These are phyloP conservation scores for Quercus cerris DNA, from an alignment of 306 rosid genomes.

Conservation along the genomic window DNA sequence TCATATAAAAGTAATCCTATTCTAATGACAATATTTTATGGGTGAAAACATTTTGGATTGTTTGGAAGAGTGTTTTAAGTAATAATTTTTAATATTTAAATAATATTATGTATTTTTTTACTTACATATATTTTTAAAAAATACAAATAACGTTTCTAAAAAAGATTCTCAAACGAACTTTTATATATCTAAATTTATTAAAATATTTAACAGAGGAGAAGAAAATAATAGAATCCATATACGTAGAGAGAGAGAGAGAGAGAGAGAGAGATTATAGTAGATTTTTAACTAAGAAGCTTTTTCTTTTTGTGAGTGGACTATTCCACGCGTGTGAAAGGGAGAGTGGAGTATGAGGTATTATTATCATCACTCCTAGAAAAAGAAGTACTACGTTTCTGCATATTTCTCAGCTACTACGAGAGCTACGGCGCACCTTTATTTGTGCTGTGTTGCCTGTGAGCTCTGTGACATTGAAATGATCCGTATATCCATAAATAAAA, in stretches of 20 bases:
- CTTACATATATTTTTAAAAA: accelerated
- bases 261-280: no score
- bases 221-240: no score
- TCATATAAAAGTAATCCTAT: no score
- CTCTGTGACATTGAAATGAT: neutral
- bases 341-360: neutral
- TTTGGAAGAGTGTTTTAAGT: accelerated
- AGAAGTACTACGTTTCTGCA: neutral
- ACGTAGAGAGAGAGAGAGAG: no score
- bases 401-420: neutral
- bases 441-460: neutral
- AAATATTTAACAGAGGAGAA: no score
- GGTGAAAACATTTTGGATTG: accelerated
- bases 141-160: no score
- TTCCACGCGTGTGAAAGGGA: neutral
- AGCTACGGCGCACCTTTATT: neutral
- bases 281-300: no score
- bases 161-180: accelerated
- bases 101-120: no score
- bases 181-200: no score
- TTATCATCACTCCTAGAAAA: neutral
- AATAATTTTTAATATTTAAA: no score
- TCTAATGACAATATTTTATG: no score
- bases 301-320: neutral
- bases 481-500: neutral